Evolutionary conservation across 208 protist genomes (phyloP).

Genomic region (Leishmania guyanensis): DNA sequence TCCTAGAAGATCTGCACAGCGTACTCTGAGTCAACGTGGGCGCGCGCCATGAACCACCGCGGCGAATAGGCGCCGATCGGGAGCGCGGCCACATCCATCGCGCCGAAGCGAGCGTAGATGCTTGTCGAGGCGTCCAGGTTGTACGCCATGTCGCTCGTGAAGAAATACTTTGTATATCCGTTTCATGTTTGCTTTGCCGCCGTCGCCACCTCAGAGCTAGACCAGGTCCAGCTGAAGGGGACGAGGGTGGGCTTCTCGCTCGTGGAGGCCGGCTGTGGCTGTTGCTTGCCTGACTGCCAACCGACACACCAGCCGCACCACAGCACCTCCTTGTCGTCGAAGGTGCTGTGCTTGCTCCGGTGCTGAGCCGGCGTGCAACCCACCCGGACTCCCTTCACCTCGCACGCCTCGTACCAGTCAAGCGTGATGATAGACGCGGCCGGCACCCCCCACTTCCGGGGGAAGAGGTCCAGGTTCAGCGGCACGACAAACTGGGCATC

Average conservation of each 20-base stretch:
- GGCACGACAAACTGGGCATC: slow-evolving; percentile 61
- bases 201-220: background rate
- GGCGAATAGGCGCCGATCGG: slow-evolving; percentile 88
- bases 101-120: slow-evolving; percentile 49
- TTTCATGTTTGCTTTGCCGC: slow-evolving; percentile 29
- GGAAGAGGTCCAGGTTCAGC: slow-evolving; percentile 45
- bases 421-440: slow-evolving; percentile 34
- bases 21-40: slow-evolving; percentile 74
- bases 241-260: background rate
- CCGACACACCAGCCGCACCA: slow-evolving; percentile 78
- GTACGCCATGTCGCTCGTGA: slow-evolving; percentile 59
- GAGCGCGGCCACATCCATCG: slow-evolving; percentile 70
- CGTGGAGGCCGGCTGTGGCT: background rate
- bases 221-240: slow-evolving; percentile 1
- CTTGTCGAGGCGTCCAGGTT: slow-evolving; percentile 48
- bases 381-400: slow-evolving; percentile 45
- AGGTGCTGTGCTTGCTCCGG: slow-evolving; percentile 41
- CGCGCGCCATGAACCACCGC: slow-evolving; percentile 56
- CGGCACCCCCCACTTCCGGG: slow-evolving; percentile 46
- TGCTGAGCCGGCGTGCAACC: slow-evolving; percentile 68
- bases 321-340: slow-evolving; percentile 62
- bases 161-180: slow-evolving; percentile 55
- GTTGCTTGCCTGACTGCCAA: slow-evolving; percentile 25
- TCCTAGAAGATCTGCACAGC: slow-evolving; percentile 78
- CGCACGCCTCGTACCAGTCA: slow-evolving; percentile 59